Evolutionary conservation across 2,329 filamentous ascomycete genomes (phyloP).

Genomic region (Lasiodiplodia theobromae): DNA sequence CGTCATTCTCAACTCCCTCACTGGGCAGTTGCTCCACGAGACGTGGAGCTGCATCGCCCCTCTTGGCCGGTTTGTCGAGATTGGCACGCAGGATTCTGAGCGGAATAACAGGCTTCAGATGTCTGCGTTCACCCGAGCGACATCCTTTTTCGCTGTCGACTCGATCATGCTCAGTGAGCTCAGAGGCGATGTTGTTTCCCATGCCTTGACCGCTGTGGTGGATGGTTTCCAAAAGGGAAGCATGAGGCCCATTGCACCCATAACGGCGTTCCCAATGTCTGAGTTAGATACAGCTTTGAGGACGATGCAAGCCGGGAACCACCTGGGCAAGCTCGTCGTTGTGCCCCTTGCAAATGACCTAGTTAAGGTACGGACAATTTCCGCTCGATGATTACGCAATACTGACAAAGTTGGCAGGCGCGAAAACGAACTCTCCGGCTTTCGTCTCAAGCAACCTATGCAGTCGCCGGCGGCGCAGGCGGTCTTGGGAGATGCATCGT

Average conservation of each 20-base stretch:
- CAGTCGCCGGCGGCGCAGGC: no score
- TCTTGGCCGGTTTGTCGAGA: slow-evolving; percentile 41
- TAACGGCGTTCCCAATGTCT: slow-evolving; percentile 31
- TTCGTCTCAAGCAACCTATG: no score
- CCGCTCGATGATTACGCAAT: not conserved
- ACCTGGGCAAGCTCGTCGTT: slow-evolving; percentile 34
- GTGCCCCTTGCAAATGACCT: not conserved
- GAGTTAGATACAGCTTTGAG: slow-evolving; percentile 34
- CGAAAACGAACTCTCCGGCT: no score
- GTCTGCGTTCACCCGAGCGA: no score
- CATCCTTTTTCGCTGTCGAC: slow-evolving; percentile 1
- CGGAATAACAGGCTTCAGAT: no score
- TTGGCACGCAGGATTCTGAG: slow-evolving; percentile 30
- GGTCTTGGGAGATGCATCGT: no score
- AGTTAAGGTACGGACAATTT: not conserved
- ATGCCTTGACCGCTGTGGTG: no score
- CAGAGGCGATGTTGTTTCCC: no score
- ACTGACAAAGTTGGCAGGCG: no score
- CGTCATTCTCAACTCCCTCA: slow-evolving; percentile 44
- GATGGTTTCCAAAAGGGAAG: no score
- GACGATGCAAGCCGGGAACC: slow-evolving; percentile 30
- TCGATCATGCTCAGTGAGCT: not conserved
- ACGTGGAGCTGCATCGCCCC: slow-evolving; percentile 40
- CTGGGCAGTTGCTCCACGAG: slow-evolving; percentile 37
- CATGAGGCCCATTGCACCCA: no score